Evolutionary conservation across 495 filamentous ascomycete species (phyloP), one percentile per base, ranked within the genome.

Genomic region (Lasiosphaeris hirsuta): DNA sequence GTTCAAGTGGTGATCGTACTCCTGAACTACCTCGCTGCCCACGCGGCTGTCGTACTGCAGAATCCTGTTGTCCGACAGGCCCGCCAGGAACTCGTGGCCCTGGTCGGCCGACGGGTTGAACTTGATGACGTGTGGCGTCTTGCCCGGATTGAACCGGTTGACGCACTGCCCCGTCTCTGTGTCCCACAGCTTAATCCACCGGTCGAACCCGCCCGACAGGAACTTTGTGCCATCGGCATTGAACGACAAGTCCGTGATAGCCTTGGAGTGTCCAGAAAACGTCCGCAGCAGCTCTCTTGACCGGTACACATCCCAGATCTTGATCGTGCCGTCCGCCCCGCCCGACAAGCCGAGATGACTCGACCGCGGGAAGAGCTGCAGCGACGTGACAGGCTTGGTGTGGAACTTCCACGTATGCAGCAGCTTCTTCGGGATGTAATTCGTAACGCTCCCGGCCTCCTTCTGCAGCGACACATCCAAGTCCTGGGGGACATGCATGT

Each of bases 1-100:
- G 39, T 89, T 92, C 50, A 99, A 76, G 66, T 99, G 94, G 75
- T 97, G 92, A 71, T 97, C 92, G 74, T 99, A 99, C 79, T 97
- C 94, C 67, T 99, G 94, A 39, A 96, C 88, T 40, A 92, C 77
- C 63, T 95, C 87, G 52, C 69, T 67, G 58, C 85, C 84, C 8
- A 85, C 86, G 14, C 94, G 83, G 8, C 87, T 92, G 69, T 99
- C 94, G 73, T 96, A 99, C 67, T 99, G 94, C 34, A 99, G 82
- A 61, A 99, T 99, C 78, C 96, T 93, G 74, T 98, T 97, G 75
- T 99, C 94, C 15, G 89, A 91, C 87, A 97, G 90, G 66, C 94
- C 94, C 35, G 90, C 91, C 53, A 99, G 75, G 77, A 99, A 99
- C 71, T 96, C 92, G 65, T 93, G 86, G 1, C 83, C 81, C 60